phyloP scores from a whole-genome alignment of 345 rosid species.

The Aethionema arabicum region DNA sequence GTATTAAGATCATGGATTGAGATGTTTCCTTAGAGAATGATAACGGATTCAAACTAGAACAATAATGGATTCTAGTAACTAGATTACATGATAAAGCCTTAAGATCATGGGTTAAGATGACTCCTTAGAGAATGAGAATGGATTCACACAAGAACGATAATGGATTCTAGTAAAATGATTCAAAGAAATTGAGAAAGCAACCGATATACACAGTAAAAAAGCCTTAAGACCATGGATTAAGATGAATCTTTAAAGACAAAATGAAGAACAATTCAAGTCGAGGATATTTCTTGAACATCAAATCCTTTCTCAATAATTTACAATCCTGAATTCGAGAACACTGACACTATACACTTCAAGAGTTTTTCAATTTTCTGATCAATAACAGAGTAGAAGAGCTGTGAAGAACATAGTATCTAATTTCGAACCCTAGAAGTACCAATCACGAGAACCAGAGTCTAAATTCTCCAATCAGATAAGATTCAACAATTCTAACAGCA shows the following conservation, averaged over 20 bases:
- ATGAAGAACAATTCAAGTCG: conserved; percentile 9
- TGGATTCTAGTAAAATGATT: neutral
- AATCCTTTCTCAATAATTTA: conserved; percentile 4
- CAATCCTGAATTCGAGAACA: neutral
- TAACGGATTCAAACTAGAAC: neutral
- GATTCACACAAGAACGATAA: neutral
- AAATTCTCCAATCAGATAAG: conserved; percentile 1
- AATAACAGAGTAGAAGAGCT: neutral
- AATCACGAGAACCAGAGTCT: conserved; percentile 9
- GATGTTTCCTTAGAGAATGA: too few relatives aligned
- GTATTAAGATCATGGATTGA: too few relatives aligned
- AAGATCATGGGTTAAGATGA: too few relatives aligned
- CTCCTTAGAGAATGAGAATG: neutral
- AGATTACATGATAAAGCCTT: too few relatives aligned
- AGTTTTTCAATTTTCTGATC: neutral
- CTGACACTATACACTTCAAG: neutral
- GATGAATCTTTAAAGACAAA: neutral
- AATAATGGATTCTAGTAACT: too few relatives aligned
- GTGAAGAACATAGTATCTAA: neutral
- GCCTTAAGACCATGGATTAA: neutral
- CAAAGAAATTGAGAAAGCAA: neutral
- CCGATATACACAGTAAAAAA: neutral
- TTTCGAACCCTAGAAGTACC: conserved; percentile 23
- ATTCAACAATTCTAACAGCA: neutral
- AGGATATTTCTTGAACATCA: neutral